Evolutionary conservation across 2,329 filamentous ascomycete species (phyloP), one percentile per base, ranked within the genome.

Genomic region (Lachnellula arida): DNA sequence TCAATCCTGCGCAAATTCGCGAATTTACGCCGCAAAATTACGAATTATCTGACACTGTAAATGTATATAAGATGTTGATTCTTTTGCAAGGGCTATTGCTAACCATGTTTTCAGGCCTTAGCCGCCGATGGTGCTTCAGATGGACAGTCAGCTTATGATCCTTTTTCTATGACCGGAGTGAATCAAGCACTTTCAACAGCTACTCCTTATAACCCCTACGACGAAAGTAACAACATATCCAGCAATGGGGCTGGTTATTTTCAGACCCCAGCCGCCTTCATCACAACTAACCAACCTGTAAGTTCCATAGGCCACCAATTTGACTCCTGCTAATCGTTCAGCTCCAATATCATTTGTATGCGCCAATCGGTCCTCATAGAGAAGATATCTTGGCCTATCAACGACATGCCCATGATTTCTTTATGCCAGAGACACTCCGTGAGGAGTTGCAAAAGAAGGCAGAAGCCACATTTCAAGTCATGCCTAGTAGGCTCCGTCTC

Each of bases 291-390:
- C 25, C 81, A 81, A 53, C 88, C 88, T 22, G 83, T 86, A 72
- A 68, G 78, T 67, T 11, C 37, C 32, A 32, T 52, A 40, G 28
- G 28, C 32, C 9, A 25, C 6, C 39, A 6, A 12, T 17, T 4
- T 15, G 2, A 28, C 49, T 46, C 42, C 19, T 46, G 55, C 67
- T 69, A 51, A 70, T 55, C 19, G 47, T 7, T 54, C 58, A 87
- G 84, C 81, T 91, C 5, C 89, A 93, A 76, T 96, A 97, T 70
- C 94, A 99, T 71, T 80, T 96, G 12, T 99, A 99, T 71, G 89
- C 91, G 34, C 91, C 92, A 0, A 81, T 92, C 55, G 91, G 90
- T 5, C 86, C 89, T n/a, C 83, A 91, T 69, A 83, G 85, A 58
- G 88, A 93, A 60, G 91, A 91, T 60, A 78, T 96, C 32, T 78